Evolutionary conservation across 2,329 filamentous ascomycete species (phyloP), one percentile per base, ranked within the genome.

Genomic region (Zymoseptoria pseudotritici): DNA sequence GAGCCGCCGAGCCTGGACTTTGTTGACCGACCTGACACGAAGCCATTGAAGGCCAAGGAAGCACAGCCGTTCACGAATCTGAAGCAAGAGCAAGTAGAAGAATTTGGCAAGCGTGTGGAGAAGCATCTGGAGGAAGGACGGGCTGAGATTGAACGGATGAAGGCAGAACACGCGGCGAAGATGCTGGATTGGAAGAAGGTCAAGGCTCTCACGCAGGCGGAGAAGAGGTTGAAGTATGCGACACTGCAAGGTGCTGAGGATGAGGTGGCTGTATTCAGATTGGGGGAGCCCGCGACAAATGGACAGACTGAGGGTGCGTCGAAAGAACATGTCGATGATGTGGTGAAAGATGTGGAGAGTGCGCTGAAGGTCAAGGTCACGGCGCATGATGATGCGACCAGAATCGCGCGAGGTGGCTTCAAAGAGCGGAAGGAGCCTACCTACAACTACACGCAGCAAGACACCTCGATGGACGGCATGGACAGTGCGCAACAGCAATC

Each of bases 111-210:
- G 70, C 85, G 91, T 42, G 89, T 92, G 1, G 78, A 83, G 21
- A 84, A 88, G 54, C 88, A 89, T 70, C 82, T 94, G 10, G 82
- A 84, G 8, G 83, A 88, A 26, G 88, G 90, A 55, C 85, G 89
- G 62, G 84, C 84, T 0, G 92, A 97, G 69, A 91, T 97, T 58
- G 88, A 92, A 67, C 86, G 85, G 66, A 86, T 97, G 83, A 90
- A 91, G 74, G 83, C 83, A 36, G 84, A 88, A 26, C 93, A 99
- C 73, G 86, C 85, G 2, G 85, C 85, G 69, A 83, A 86, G 59
- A 83, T 97, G 77, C 87, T 86, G 65, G 83, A 96, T 67, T 87
- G 87, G 72, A 83, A 84, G 58, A 87, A 85, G 58, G 86, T 85
- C 57, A 87, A 88, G 7, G 75, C 86, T 0, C 80, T 96, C 55